A percentile compares a stretch with the other conserved stretches of the same genome.
Evolutionary conservation across 352 stramenopile genomes (phyloP).

Genomic region (Phytopythium oedochilum): DNA sequence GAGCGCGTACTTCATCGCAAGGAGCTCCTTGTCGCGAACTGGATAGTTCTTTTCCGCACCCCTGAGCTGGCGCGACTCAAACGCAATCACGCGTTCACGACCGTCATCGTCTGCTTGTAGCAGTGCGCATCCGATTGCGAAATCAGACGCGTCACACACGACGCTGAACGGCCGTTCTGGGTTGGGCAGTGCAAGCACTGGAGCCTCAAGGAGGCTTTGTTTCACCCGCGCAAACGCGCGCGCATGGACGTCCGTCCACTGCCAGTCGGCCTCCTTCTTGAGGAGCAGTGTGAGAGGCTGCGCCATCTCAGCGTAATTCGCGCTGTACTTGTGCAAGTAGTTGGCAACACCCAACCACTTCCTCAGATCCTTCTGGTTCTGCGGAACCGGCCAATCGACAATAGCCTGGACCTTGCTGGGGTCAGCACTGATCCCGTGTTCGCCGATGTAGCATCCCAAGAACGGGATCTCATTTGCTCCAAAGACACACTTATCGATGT

Average conservation of each 20-base stretch:
- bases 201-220: constrained; percentile 5
- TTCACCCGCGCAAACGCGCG: constrained; percentile 10
- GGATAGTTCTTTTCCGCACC: constrained; percentile 17
- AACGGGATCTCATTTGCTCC: constrained; percentile 19
- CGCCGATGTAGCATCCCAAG: constrained; percentile 18
- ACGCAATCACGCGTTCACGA: constrained; percentile 15
- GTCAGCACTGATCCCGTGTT: constrained; percentile 9
- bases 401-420: constrained; percentile 13
- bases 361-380: constrained; percentile 5
- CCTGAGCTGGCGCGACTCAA: constrained; percentile 20
- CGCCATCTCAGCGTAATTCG: background rate
- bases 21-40: constrained; percentile 15
- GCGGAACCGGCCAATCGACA: background rate
- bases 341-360: constrained; percentile 15
- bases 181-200: constrained; percentile 8
- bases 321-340: constrained; percentile 5
- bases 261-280: constrained; percentile 12
- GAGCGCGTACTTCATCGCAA: constrained; percentile 18
- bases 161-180: constrained; percentile 12
- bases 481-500: constrained; percentile 23
- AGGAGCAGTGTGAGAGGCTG: constrained; percentile 11
- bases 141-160: constrained; percentile 16
- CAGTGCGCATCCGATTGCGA: constrained; percentile 16
- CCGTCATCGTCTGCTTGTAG: constrained; percentile 12
- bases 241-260: constrained; percentile 3